Base-by-base conservation (phyloP, 768 basidiomycete species). In the Suillus placidus region DNA sequence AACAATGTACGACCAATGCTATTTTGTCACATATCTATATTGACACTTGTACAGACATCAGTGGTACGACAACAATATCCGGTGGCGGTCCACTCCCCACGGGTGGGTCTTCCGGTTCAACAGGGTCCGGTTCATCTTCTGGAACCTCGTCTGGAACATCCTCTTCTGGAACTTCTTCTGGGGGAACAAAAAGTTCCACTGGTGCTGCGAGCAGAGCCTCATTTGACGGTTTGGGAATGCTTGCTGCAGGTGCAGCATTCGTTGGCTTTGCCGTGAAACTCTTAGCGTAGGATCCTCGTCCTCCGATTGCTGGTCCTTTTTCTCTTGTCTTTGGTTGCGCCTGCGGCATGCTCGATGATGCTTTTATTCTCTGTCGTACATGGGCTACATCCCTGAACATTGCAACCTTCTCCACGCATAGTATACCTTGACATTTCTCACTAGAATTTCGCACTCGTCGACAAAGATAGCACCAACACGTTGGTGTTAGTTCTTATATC, bases 1-100 rank as follows among this genome's bases (percentile, higher is more conserved):
- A 76, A 1, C 77, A 85, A 70, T 86, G 87, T 87, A 37, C 49
- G 82, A 37, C 12, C 3, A 1, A 72, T 68, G 18, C 9, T 32
- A 12, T 18, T 38, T 20, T 14, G 5, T 2, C n/a, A 8, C 2
- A 2, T 38, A 10, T 18, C 42, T 61, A 6, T 57, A 35, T 18
- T 63, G 18, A 45, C 51, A 61, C 2, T 65, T 30, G 9, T 26
- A 2, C 40, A 75, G 74, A 77, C 37, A 68, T 75, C 52, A 40
- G 65, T 12, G 74, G 74, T 3, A 77, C 75, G 9, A 73, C 72
- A 3, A 69, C 73, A 2, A 8, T 76, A 40, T 38, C 63, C 9
- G 55, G 43, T 2, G 13, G 14, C 0, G 23, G 5, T 3, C 14
- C 76, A 10, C 30, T 40, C 1, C 4, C 64, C 0, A 69, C 70